Base-by-base conservation (phyloP, 768 basidiomycete species). In the Porphyrellus cyaneotinctus region DNA sequence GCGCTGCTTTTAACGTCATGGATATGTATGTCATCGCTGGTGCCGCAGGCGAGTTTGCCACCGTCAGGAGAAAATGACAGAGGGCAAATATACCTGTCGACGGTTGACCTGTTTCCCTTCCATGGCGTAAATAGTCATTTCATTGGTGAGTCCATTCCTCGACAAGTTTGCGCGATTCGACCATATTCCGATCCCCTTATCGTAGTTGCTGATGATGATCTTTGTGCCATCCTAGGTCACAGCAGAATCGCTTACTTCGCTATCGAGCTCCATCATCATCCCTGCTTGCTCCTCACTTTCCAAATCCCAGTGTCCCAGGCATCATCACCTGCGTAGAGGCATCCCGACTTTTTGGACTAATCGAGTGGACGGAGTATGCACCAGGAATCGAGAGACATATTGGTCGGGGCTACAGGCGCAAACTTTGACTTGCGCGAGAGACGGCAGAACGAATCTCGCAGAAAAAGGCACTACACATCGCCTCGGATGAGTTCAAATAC, bases 341-440 rank as follows among this genome's bases (percentile, higher is more conserved):
- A 58, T 28, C 13, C 54, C 58, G 1, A 60, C 39, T 23, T 49
- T 63, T 13, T 22, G 18, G 6, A 61, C 49, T 1, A 53, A 26
- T 15, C 47, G 46, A 11, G 49, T 24, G 9, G 51, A 20, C 12
- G 48, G 36, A 11, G n/a, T 8, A 17, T n/a, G 13, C 24, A 52
- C 51, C 52, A 60, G 11, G 30, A 30, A 43, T n/a, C 26, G 10
- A 42, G 23, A 28, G 24, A 42, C 17, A 28, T 12, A 4, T 42
- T 42, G 15, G 41, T 28, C 10, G 7, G 24, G 12, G 10, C 41
- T 15, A 42, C 17, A 17, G 41, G 24, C 7, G 41, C 10, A 6
- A 17, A 42, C 14, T 20, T 20, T n/a, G n/a, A n/a, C n/a, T n/a
- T n/a, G n/a, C n/a, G n/a, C n/a, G n/a, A n/a, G n/a, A n/a, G n/a